Conservation (phyloP, 2,329 filamentous ascomycete species). For the Trichoderma sp. region DNA sequence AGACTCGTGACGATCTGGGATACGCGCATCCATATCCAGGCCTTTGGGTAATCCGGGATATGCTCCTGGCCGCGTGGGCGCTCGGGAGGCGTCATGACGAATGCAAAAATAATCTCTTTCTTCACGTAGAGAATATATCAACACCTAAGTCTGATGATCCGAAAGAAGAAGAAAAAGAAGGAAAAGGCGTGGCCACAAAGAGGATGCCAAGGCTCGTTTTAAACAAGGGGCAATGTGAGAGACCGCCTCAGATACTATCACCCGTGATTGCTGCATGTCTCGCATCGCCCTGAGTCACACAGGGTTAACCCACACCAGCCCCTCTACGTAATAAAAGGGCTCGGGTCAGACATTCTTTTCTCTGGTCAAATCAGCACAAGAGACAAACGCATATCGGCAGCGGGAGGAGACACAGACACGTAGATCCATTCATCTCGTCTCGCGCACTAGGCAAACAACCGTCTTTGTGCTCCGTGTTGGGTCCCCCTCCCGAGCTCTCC, state of each 20-base stretch:
- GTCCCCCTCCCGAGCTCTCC: background rate
- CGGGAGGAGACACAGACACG: background rate
- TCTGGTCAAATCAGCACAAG: background rate
- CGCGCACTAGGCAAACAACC: background rate
- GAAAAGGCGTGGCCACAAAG: background rate
- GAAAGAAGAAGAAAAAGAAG: background rate
- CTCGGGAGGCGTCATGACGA: constrained; percentile 1
- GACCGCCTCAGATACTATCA: background rate
- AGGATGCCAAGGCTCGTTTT: background rate
- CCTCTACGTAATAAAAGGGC: background rate
- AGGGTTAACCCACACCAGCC: background rate
- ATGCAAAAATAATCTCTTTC: background rate
- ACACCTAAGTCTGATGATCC: background rate
- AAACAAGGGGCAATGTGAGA: background rate
- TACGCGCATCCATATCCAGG: constrained; percentile 44
- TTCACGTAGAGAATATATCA: background rate
- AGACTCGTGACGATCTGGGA: constrained; percentile 49
- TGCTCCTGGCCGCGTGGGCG: constrained; percentile 41
- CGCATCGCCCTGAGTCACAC: background rate
- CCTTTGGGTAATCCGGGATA: constrained; percentile 44
- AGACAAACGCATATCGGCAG: background rate
- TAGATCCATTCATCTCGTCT: background rate
- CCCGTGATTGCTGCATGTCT: background rate
- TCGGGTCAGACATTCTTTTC: background rate
- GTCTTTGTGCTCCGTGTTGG: background rate